Conservation (phyloP, 2,329 filamentous ascomycete species). For the Colletotrichum sp. region DNA sequence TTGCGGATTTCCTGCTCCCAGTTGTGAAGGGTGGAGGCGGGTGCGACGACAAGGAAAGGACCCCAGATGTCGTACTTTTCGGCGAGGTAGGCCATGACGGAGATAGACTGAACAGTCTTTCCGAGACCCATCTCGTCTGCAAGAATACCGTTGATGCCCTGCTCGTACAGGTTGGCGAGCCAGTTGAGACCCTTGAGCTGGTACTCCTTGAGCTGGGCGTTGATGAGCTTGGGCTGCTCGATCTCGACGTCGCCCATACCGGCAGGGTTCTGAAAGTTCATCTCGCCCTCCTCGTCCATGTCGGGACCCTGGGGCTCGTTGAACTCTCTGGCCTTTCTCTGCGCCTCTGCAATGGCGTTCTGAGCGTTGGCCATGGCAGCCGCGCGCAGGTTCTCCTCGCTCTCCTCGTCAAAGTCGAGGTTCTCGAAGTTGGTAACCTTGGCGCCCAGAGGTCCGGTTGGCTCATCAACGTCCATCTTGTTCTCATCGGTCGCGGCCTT, state of each 20-base stretch:
- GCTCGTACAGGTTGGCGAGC: slow-evolving; percentile 98
- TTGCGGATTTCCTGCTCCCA: slow-evolving; percentile 98
- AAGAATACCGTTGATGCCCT: slow-evolving; percentile 98
- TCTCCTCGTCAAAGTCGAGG: slow-evolving; percentile 93
- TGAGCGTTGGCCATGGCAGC: slow-evolving; percentile 96
- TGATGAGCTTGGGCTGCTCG: slow-evolving; percentile 91
- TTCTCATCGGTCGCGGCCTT: slow-evolving; percentile 44
- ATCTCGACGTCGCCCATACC: slow-evolving; percentile 94
- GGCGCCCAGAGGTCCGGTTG: slow-evolving; percentile 56
- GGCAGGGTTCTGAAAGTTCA: slow-evolving; percentile 99
- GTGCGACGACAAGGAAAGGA: slow-evolving; percentile 94
- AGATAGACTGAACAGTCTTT: slow-evolving; percentile 98
- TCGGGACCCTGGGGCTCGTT: slow-evolving; percentile 71
- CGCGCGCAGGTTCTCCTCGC: slow-evolving; percentile 79
- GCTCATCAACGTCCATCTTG: slow-evolving; percentile 55
- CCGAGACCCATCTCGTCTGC: slow-evolving; percentile 99
- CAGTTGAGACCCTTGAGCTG: slow-evolving; percentile 99
- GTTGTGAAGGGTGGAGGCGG: slow-evolving; percentile 95
- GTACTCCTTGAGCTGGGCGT: slow-evolving; percentile 95
- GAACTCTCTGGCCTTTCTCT: slow-evolving; percentile 91
- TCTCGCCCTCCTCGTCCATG: slow-evolving; percentile 90
- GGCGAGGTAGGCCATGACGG: slow-evolving; percentile 97
- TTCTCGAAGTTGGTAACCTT: slow-evolving; percentile 95
- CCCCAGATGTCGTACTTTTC: slow-evolving; percentile 99
- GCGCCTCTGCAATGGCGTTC: slow-evolving; percentile 91